Percentiles rank a stretch among this genome's conserved stretches.
These are phyloP conservation scores for Calonectria multiphialidica DNA, from an alignment of 2,329 filamentous ascomycete species.

Conservation along the genomic window DNA sequence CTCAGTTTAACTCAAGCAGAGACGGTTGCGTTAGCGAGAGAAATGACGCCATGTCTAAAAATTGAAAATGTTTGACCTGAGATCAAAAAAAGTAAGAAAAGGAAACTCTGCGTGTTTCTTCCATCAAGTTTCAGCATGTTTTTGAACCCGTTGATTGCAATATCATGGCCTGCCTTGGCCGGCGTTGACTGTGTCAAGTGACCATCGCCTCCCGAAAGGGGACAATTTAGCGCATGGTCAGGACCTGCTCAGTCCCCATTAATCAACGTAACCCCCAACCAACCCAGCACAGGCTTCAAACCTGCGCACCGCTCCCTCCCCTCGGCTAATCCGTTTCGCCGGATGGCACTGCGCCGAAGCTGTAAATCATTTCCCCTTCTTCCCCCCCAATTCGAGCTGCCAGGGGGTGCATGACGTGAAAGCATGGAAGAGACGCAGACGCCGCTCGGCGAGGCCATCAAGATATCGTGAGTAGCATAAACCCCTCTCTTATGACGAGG, in stretches of 20 bases:
- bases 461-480: constrained; percentile 49
- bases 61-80: no score
- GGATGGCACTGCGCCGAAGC: neutral
- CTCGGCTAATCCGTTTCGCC: constrained; percentile 13
- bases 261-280: constrained; percentile 1
- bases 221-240: constrained; percentile 31
- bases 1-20: neutral
- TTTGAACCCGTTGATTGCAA: neutral
- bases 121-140: neutral
- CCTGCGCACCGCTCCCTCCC: constrained; percentile 11
- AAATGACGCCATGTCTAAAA: no score
- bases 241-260: neutral
- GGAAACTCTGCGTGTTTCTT: neutral
- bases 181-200: constrained; percentile 33
- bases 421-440: constrained; percentile 51
- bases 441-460: constrained; percentile 50
- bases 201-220: constrained; percentile 18
- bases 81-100: neutral
- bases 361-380: neutral
- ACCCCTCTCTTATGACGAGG: constrained; percentile 10
- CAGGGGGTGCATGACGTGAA: neutral
- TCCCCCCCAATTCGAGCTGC: neutral
- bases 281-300: constrained; percentile 30
- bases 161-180: neutral
- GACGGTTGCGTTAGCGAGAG: neutral